phyloP scores from a whole-genome alignment of 371 early-diverging fungal species.

The Syncephalastrum sp. region DNA sequence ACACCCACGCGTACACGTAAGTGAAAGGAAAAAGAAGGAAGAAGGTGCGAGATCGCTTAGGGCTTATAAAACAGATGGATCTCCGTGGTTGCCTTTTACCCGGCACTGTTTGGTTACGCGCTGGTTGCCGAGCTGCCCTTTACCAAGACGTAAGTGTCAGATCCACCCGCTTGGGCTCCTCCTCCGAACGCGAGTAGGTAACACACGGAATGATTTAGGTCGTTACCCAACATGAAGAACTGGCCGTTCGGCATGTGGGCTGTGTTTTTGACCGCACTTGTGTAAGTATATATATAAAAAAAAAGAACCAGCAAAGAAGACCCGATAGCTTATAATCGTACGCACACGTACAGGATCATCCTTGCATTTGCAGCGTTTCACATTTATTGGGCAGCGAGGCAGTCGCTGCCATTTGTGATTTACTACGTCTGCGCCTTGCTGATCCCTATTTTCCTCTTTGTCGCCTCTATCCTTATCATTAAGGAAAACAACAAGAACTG shows the following conservation, averaged over 20 bases:
- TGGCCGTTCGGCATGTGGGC: slow-evolving; percentile 76
- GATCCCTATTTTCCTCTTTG: slow-evolving; percentile 53
- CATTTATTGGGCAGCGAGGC: slow-evolving; percentile 49
- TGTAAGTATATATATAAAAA: slow-evolving; percentile 28
- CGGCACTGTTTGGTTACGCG: slow-evolving; percentile 68
- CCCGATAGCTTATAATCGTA: background rate
- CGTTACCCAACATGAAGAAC: slow-evolving; percentile 63
- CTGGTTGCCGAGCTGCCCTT: slow-evolving; percentile 72
- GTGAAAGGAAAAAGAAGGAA: slow-evolving; percentile 12
- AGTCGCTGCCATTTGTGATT: slow-evolving; percentile 40
- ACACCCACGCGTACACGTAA: slow-evolving; percentile 66
- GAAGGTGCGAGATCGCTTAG: background rate
- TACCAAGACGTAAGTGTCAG: slow-evolving; percentile 50
- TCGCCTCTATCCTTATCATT: slow-evolving; percentile 29
- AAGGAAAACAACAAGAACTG: slow-evolving; percentile 51
- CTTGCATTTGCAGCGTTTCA: slow-evolving; percentile 61
- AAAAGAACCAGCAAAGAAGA: too few species aligned
- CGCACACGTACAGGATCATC: slow-evolving; percentile 31
- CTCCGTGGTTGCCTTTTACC: slow-evolving; percentile 68
- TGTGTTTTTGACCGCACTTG: slow-evolving; percentile 58
- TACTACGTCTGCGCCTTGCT: slow-evolving; percentile 60
- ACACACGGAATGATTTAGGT: slow-evolving; percentile 13
- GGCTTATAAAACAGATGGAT: slow-evolving; percentile 54
- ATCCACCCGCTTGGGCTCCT: too few species aligned
- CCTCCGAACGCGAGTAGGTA: too few species aligned